phyloP scores from a whole-genome alignment of 441 rosid species.

The Sinapis alba region DNA sequence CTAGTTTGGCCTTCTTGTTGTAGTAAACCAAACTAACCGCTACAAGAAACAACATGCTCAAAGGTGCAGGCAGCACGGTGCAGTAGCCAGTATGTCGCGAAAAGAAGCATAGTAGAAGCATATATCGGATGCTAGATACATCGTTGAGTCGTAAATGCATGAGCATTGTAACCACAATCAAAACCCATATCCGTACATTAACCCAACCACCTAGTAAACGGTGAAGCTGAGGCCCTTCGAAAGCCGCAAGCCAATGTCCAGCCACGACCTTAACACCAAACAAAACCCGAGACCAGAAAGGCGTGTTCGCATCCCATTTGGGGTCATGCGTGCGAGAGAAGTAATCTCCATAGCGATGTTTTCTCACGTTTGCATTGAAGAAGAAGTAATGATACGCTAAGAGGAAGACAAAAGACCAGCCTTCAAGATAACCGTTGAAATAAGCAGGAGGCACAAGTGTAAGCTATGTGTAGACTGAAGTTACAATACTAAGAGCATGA shows the following conservation, averaged over 20 bases:
- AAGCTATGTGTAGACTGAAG: constrained; percentile 78
- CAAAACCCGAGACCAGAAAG: constrained; percentile 58
- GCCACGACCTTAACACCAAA: constrained; percentile 63
- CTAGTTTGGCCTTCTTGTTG: constrained; percentile 67
- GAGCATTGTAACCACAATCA: constrained; percentile 57
- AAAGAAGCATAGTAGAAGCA: constrained; percentile 75
- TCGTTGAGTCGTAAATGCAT: constrained; percentile 79
- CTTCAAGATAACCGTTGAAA: constrained; percentile 83
- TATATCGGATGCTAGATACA: constrained; percentile 84
- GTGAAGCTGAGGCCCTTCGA: constrained; percentile 88
- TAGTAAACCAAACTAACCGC: constrained; percentile 66
- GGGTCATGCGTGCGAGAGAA: constrained; percentile 65
- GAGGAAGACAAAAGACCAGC: constrained; percentile 88
- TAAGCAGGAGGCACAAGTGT: constrained; percentile 83
- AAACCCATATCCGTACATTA: constrained; percentile 68
- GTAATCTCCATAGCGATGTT: constrained; percentile 77
- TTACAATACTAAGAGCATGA: constrained; percentile 54
- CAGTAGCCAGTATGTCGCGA: constrained; percentile 62
- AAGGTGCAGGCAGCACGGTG: constrained; percentile 69
- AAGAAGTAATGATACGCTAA: constrained; percentile 87
- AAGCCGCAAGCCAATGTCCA: constrained; percentile 85
- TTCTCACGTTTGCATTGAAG: constrained; percentile 77
- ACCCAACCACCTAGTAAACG: constrained; percentile 71
- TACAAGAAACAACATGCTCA: constrained; percentile 66
- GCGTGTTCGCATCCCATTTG: constrained; percentile 74